phyloP scores from a whole-genome alignment of 2,329 filamentous ascomycete genomes.

The Trichoderma cornu-damae region DNA sequence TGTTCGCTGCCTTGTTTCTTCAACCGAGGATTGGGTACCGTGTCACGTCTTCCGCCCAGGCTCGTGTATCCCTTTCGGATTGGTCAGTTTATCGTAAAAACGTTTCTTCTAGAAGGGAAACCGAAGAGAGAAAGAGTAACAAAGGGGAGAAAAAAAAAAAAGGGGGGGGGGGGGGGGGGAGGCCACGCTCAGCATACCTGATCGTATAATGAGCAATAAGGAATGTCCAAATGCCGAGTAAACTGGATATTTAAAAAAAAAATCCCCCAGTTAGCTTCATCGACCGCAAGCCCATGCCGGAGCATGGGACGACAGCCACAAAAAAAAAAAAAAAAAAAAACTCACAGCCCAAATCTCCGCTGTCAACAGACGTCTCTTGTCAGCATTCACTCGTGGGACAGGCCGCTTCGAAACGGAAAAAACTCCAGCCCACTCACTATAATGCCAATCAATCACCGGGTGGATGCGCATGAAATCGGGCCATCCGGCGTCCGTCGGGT shows the following conservation, averaged over 20 bases:
- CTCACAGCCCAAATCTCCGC: slow-evolving; percentile 86
- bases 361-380: background rate
- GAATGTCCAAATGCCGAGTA: slow-evolving; percentile 69
- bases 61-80: slow-evolving; percentile 69
- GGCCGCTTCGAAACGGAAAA: slow-evolving; percentile 1
- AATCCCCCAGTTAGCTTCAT: too few species aligned
- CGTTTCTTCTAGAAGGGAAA: too few species aligned
- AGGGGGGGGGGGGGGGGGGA: too few species aligned
- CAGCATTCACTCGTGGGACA: background rate
- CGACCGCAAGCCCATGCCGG: too few species aligned
- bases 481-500: slow-evolving; percentile 84
- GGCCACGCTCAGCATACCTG: slow-evolving; percentile 31
- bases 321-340: slow-evolving; percentile 23
- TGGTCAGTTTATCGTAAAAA: background rate
- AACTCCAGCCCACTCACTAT: slow-evolving; percentile 39
- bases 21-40: slow-evolving; percentile 78
- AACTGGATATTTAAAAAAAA: too few species aligned
- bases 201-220: slow-evolving; percentile 86
- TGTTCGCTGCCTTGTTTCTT: slow-evolving; percentile 35
- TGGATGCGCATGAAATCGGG: slow-evolving; percentile 89
- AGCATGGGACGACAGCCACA: too few species aligned
- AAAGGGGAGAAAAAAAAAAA: background rate
- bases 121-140: too few species aligned
- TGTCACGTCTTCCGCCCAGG: slow-evolving; percentile 85
- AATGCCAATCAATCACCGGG: slow-evolving; percentile 96